Evolutionary conservation across 164 flowering plant genomes (phyloP), one percentile per base, ranked within the genome.

Genomic region (Saururus chinensis): DNA sequence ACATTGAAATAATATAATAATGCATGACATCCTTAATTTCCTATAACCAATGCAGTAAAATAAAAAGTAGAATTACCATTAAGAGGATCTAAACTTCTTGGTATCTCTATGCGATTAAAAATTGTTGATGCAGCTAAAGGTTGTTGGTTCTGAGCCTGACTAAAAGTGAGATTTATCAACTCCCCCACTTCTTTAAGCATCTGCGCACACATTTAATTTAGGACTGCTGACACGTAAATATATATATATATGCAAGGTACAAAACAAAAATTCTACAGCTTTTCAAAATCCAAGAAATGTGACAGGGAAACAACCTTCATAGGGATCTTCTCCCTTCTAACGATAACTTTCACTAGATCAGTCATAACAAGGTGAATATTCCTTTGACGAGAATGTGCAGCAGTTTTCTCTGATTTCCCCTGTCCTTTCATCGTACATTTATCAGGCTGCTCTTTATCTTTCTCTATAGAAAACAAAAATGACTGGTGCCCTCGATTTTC

Each of bases 161-260:
- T 84, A 51, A 90, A 76, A n/a, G 88, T 72, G 59, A 77, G 77
- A 68, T 68, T 81, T 75, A 90, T 75, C 49, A 88, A 66, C 62
- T 87, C 87, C 49, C 82, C 84, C 25, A 88, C 80, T 71, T 88
- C 96, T 77, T 84, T 88, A 37, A 90, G 87, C 66, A 85, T 85
- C 99, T 93, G 88, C 71, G 72, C 4, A 30, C 19, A 53, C 57
- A 24, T 24, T 23, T 13, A 24, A 55, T 24, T 45, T 12, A 17
- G 17, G 17, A 12, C 49, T 2, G 49, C 14, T 12, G 14, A 45
- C 17, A 45, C 14, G 14, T 12, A 45, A 45, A 45, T 45, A 45
- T 45, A 45, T 45, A 45, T 45, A 45, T 45, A 45, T 45, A 45
- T 12, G 17, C 49, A 12, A 45, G 49, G 37, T 2, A 30, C 4